phyloP scores from a whole-genome alignment of 352 stramenopile genomes.

The Phytopythium mirpurense region DNA sequence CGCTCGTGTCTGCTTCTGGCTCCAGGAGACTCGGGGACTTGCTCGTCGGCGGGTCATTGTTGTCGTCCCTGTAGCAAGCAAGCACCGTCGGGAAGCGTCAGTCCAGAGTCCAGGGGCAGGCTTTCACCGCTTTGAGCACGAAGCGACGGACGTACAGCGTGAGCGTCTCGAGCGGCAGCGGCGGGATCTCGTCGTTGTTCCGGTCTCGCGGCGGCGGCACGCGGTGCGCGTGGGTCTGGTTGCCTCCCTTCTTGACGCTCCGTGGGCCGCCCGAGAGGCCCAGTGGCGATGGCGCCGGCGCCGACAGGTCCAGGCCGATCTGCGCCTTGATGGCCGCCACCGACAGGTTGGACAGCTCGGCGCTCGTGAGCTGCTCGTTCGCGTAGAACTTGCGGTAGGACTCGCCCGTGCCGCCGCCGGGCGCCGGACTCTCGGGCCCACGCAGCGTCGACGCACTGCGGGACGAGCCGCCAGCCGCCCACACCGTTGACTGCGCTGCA shows the following conservation, averaged over 20 bases:
- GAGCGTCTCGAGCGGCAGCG: constrained; percentile 47
- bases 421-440: constrained; percentile 1
- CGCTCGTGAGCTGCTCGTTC: constrained; percentile 58
- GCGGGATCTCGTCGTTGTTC: constrained; percentile 51
- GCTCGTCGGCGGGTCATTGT: neutral
- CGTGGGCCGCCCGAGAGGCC: neutral
- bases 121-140: too few species aligned
- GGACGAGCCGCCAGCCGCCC: neutral
- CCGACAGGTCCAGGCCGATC: constrained; percentile 51
- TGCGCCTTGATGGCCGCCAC: constrained; percentile 73
- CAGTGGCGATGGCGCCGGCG: neutral
- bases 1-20: constrained; percentile 4
- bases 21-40: neutral
- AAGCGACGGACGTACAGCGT: constrained; percentile 23
- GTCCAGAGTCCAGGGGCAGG: too few species aligned
- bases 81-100: neutral
- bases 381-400: constrained; percentile 56
- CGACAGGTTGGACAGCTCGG: constrained; percentile 57
- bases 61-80: constrained; percentile 12
- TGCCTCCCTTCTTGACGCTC: constrained; percentile 16
- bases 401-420: neutral
- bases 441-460: neutral
- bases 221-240: constrained; percentile 18
- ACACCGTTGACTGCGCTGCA: neutral
- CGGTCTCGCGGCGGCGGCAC: constrained; percentile 18